Evolutionary conservation across 371 early-diverging fungal species (phyloP).

Genomic region (Mucor circinelloides): DNA sequence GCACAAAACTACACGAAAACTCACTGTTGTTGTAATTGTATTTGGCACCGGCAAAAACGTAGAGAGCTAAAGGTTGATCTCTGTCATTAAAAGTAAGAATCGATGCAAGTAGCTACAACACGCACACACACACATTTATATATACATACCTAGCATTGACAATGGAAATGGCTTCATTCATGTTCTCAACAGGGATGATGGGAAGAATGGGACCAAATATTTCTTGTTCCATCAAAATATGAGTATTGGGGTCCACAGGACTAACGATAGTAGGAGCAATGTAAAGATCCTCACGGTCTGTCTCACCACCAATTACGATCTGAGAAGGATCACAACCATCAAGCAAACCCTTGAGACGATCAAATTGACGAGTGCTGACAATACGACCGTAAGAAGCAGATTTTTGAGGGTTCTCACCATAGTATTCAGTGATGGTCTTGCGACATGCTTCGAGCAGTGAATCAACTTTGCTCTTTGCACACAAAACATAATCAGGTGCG

Average conservation of each 20-base stretch:
- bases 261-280: conserved; percentile 71
- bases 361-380: conserved; percentile 68
- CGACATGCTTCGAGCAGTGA: conserved; percentile 53
- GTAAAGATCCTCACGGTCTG: conserved; percentile 58
- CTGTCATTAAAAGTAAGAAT: conserved; percentile 4
- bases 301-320: conserved; percentile 59
- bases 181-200: conserved; percentile 68
- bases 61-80: conserved; percentile 74
- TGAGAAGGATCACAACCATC: conserved; percentile 44
- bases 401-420: conserved; percentile 49
- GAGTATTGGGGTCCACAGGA: conserved; percentile 49
- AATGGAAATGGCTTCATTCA: conserved; percentile 75
- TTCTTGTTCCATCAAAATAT: conserved; percentile 71
- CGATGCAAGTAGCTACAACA: too few relatives aligned
- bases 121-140: conserved; percentile 5
- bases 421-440: conserved; percentile 51
- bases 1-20: background rate
- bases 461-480: conserved; percentile 55
- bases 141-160: conserved; percentile 27
- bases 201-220: conserved; percentile 82
- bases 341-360: conserved; percentile 66
- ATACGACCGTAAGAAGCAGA: conserved; percentile 70
- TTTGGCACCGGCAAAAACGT: conserved; percentile 55
- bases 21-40: conserved; percentile 38
- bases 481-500: conserved; percentile 85